Evolutionary conservation across 2,329 filamentous ascomycete species (phyloP), one percentile per base, ranked within the genome.

Genomic region (Neonectria punicea): DNA sequence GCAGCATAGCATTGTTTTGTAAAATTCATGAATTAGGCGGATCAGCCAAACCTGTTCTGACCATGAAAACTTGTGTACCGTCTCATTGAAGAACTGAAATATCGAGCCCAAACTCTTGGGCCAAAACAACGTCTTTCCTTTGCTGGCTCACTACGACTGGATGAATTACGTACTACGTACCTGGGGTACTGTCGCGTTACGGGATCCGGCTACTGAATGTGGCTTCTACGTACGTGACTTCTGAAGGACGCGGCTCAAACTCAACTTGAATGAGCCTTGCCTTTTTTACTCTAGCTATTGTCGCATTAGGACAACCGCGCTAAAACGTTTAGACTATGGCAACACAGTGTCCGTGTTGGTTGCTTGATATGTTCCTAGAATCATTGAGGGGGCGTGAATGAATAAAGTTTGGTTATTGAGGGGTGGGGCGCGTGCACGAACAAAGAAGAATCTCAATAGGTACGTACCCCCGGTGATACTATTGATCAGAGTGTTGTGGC

Each of bases 381-480:
- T 28, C 5, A 25, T 14, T 47, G 13, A 28, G 22, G 44, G 20
- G 44, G 44, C 44, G 20, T 47, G 44, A 58, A 67, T 54, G 53
- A 46, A 25, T 25, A 4, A 25, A 25, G 4, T 25, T 25, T 5
- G 20, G 20, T 20, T 20, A 25, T 25, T 25, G 22, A 25, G 22
- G 22, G 22, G 22, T 25, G 22, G 22, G 22, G 22, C 5, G 22
- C 5, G 22, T 25, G 22, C 22, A 25, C 22, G 22, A 25, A 5
- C 58, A 67, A 63, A 49, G 50, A 58, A 32, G 30, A 49, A 51
- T 18, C 22, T 50, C 11, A 58, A 50, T 36, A 43, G 49, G 53
- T 67, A 67, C 43, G 30, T 60, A 65, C 43, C 51, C 36, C 5
- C 5, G 0, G 2, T 20, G 43, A 22, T 18, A 20, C 20, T 9